phyloP scores from a whole-genome alignment of 352 stramenopile genomes.

The Globisporangium apiculatum region DNA sequence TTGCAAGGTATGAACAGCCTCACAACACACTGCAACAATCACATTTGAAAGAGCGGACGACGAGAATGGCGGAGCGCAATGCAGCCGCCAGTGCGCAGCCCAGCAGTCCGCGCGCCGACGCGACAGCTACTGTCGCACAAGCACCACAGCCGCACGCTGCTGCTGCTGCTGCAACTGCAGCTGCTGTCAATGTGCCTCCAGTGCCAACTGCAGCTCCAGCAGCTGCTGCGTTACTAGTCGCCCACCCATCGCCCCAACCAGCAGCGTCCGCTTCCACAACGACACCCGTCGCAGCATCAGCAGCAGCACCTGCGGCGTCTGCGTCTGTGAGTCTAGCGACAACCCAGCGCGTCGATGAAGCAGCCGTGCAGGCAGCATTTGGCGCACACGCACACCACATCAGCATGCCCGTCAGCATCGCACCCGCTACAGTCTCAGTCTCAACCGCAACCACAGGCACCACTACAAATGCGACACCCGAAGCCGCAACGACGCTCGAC shows the following conservation, averaged over 20 bases:
- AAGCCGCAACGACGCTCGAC: slow-evolving; percentile 13
- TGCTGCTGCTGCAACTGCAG: background rate
- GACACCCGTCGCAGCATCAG: background rate
- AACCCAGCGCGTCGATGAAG: background rate
- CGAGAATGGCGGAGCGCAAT: no score
- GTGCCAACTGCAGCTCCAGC: no score
- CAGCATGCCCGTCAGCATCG: background rate
- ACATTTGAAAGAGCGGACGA: no score
- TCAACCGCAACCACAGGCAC: background rate
- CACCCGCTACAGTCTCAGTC: background rate
- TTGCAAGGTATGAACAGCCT: no score
- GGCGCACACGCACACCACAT: slow-evolving; percentile 4
- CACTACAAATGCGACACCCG: background rate
- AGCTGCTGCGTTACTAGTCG: background rate
- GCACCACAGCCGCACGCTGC: background rate
- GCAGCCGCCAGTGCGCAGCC: background rate
- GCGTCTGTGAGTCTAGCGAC: no score
- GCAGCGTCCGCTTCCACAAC: background rate
- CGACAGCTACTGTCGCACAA: background rate
- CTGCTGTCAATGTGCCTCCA: background rate
- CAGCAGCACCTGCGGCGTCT: background rate
- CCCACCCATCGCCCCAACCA: background rate
- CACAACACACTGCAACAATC: no score
- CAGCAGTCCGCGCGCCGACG: slow-evolving; percentile 5
- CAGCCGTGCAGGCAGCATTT: slow-evolving; percentile 3